phyloP scores from a whole-genome alignment of 2,329 filamentous ascomycete genomes.

The Fusarium sp. region DNA sequence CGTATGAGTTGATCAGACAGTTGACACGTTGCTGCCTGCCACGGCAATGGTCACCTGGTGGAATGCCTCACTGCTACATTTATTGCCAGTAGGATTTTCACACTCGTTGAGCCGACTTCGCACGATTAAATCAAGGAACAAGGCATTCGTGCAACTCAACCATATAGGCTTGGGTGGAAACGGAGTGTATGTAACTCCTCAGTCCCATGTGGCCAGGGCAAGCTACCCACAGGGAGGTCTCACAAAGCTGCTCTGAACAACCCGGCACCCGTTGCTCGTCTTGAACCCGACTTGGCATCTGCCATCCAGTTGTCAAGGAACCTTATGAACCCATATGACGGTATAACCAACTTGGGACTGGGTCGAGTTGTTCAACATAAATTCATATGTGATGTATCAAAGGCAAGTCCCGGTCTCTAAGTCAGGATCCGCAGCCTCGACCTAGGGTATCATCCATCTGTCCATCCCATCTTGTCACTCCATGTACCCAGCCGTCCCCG shows the following conservation, averaged over 20 bases:
- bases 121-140: background rate
- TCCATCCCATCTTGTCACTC: conserved; percentile 26
- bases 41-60: background rate
- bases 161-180: background rate
- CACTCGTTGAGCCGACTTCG: background rate
- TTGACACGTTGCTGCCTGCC: background rate
- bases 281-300: background rate
- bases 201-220: background rate
- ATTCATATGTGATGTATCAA: conserved; percentile 32
- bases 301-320: background rate
- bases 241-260: background rate
- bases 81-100: background rate
- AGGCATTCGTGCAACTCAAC: background rate
- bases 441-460: conserved; percentile 46
- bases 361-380: conserved; percentile 10
- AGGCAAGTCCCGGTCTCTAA: conserved; percentile 42
- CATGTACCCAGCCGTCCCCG: background rate
- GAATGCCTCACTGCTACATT: background rate
- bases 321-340: background rate
- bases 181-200: background rate
- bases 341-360: background rate
- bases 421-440: conserved; percentile 40
- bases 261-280: background rate
- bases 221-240: background rate
- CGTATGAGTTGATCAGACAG: background rate